Base-by-base conservation (phyloP, 2,329 filamentous ascomycete genomes). In the Trichophyton verrucosum region DNA sequence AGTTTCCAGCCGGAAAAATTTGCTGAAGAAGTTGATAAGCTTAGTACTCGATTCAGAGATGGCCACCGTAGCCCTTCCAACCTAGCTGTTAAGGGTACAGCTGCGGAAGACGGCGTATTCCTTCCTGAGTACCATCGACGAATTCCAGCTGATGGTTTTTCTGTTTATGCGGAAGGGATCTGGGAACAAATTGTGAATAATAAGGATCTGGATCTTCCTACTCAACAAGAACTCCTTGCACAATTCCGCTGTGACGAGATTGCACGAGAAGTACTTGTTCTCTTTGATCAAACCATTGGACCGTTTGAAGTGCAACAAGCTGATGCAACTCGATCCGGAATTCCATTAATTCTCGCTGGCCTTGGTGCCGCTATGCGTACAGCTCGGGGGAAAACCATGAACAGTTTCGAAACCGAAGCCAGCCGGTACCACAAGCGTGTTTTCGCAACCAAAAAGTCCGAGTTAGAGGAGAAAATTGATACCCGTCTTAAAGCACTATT, bases 181-280 rank as follows among this genome's bases (percentile, higher is more conserved):
- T 99, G 94, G 94, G 91, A 97, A 69, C 92, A 97, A 75, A 99
- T 99, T 71, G 91, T 96, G 68, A 88, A 92, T 78, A 99, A 99
- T 81, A 99, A 99, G 75, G 94, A 99, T 70, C 80, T 99, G 60
- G 94, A 99, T 74, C 76, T 99, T 62, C 94, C 94, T 2, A 97
- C 94, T 0, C 94, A 99, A 72, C 94, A 99, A 75, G 94, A 99
- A 73, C 81, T 99, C 53, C 81, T 99, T 59, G 94, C 94, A 9
- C 94, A 99, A 73, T 99, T 97, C 78, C 85, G 94, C 66, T 99
- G 94, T 73, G 94, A 99, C 72, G 94, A 99, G 75, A 99, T 99
- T 62, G 84, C 91, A 44, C 83, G 91, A 64, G 92, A 96, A 71
- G 94, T 95, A 11, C 80, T 96, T 61, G 76, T 91, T 47, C 81